These are phyloP conservation scores for Cercospora sp. DNA, from an alignment of 2,329 filamentous ascomycete genomes.

Conservation along the genomic window DNA sequence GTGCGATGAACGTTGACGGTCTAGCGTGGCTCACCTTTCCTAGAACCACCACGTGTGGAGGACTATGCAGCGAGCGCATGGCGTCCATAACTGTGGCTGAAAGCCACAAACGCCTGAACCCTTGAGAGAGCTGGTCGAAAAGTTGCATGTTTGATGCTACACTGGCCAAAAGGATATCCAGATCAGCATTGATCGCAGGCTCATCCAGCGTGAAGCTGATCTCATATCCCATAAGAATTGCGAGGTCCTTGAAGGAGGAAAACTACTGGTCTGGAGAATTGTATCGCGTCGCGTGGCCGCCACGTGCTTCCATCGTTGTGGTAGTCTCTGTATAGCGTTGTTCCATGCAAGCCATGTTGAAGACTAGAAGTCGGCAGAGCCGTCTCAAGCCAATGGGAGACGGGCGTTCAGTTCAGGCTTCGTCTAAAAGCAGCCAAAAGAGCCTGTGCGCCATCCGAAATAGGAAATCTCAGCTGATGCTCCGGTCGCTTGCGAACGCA, in stretches of 20 bases:
- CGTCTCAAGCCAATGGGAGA: not conserved
- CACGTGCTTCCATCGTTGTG: not conserved
- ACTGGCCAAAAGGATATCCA: not conserved
- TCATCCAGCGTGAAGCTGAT: not conserved
- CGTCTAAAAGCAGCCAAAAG: not conserved
- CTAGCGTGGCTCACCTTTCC: not conserved
- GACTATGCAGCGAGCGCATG: not conserved
- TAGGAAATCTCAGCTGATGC: not conserved
- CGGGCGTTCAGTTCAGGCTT: not conserved
- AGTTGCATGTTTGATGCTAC: not conserved
- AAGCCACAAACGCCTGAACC: conserved; percentile 1
- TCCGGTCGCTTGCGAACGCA: not conserved
- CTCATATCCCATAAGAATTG: not conserved
- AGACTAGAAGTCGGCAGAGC: not conserved
- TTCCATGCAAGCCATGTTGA: not conserved
- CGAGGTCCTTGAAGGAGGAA: not conserved
- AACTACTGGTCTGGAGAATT: not conserved
- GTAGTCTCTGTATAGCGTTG: not conserved
- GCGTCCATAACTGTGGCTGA: not conserved
- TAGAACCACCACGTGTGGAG: not conserved
- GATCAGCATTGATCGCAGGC: not conserved
- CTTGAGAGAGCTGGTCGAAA: not conserved
- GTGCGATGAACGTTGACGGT: not conserved
- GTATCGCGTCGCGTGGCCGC: not conserved
- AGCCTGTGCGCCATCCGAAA: not conserved